Evolutionary conservation across 1,284 basidiomycete species (phyloP).

Genomic region (Peniophora sp.): DNA sequence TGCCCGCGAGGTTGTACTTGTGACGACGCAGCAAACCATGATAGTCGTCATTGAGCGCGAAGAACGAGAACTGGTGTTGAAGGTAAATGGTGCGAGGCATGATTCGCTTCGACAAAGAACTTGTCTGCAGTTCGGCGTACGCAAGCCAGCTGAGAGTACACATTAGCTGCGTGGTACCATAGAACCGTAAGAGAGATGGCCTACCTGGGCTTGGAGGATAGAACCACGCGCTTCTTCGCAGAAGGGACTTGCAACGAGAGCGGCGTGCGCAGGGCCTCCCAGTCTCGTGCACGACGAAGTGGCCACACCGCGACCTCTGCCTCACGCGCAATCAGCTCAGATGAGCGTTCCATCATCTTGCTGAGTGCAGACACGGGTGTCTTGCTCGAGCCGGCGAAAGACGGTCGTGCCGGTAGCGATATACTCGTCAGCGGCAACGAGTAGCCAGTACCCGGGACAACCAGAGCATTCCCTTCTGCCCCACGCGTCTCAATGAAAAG

Average conservation of each 20-base stretch:
- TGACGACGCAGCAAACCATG: conserved; percentile 67
- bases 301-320: conserved; percentile 62
- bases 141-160: conserved; percentile 50
- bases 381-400: conserved; percentile 18
- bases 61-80: conserved; percentile 76
- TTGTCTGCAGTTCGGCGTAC: conserved; percentile 75
- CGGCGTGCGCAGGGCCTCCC: conserved; percentile 43
- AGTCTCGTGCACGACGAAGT: conserved; percentile 43
- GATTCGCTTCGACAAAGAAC: conserved; percentile 45
- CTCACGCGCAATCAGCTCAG: conserved; percentile 46
- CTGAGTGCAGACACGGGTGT: conserved; percentile 25
- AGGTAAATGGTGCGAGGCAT: conserved; percentile 73
- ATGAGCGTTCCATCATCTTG: conserved; percentile 23
- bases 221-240: conserved; percentile 1
- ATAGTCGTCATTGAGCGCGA: conserved; percentile 69
- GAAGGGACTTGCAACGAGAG: conserved; percentile 3
- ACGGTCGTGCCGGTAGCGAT: conserved; percentile 26
- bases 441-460: conserved; percentile 25
- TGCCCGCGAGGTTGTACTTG: conserved; percentile 51
- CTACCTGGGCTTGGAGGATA: conserved; percentile 17
- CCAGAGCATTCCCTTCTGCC: conserved; percentile 21
- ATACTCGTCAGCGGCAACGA: conserved; percentile 26
- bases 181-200: conserved; percentile 1
- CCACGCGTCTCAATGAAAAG: conserved; percentile 35
- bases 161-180: conserved; percentile 3